Base-by-base conservation (phyloP, 257 asterid genomes). In the Gentiana straminea region DNA sequence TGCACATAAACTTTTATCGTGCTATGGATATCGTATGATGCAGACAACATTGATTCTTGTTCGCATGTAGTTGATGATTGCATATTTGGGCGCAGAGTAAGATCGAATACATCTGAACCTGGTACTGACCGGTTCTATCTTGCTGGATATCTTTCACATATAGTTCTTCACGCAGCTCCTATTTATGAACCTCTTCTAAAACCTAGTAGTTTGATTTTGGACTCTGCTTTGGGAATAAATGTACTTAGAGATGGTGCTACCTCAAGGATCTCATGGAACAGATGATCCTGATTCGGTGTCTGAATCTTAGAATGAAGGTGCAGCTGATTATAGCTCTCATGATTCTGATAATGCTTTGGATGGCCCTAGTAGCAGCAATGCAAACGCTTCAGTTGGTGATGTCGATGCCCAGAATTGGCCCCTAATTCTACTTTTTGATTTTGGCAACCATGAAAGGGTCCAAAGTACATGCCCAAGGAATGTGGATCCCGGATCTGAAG, bases 161-260 rank as follows among this genome's bases (percentile, higher is more conserved):
- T 92, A 58, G 95, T 92, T 54, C 88, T 92, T 75, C 98, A 92
- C 68, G 98, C 98, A 63, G 98, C 98, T 81, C 97, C 98, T 10
- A 94, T 97, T 66, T 92, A 92, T 57, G 97, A 84, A 78, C 95
- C 95, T 74, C 95, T 92, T 54, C 98, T 97, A 65, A 79, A 74
- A 72, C 98, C 98, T 48, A 74, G 82, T 64, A 84, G 98, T 79
- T 65, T 84, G 52, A 69, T 57, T 39, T 73, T 76, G 64, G 86
- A 69, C 59, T 67, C 68, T 32, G 56, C 59, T 59, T 45, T 48
- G 49, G 55, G 66, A 55, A 65, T 71, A 52, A 68, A 58, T 68
- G 50, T 64, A 51, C 13, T 48, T 13, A 77, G 68, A 57, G 70
- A 66, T 48, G 64, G 75, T 54, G 63, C 34, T 35, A 51, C 69